Evolutionary conservation across 2,329 filamentous ascomycete species (phyloP), one percentile per base, ranked within the genome.

Genomic region (Sporothrix variecibatus): DNA sequence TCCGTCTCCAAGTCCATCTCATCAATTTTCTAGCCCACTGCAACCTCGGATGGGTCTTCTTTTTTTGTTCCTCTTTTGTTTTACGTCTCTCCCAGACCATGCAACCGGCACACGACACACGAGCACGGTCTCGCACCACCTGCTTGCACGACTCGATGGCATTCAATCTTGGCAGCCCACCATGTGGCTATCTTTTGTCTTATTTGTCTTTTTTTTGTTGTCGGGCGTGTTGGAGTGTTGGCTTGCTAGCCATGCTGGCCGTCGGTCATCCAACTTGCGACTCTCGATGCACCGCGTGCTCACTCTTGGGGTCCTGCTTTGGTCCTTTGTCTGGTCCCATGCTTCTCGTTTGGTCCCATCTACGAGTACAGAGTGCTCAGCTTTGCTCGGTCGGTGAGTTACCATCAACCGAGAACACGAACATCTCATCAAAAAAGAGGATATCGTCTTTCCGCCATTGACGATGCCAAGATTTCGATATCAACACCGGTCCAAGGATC

Each of bases 131-230:
- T 38, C 8, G 73, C 38, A 70, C 38, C 72, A 75, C 72, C 70
- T 74, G 72, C 26, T 12, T 4, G 12, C 38, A 65, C 65, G 75
- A 73, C 75, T 73, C 72, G 74, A 62, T 46, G 23, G n/a, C 72
- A 56, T 17, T 34, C 49, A 71, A 73, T 75, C 71, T 73, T 74
- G 73, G 72, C 72, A 70, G n/a, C 1, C 28, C 15, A 28, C 11
- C 43, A 17, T 72, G 9, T 53, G 58, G 26, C 11, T 11, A 40
- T 65, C 49, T 20, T 11, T 40, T 15, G 46, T 56, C 26, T 12
- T 43, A 43, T 31, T n/a, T n/a, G 20, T 2, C 9, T 15, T 64
- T 38, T 38, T 49, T 53, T 38, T 53, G 20, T n/a, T 28, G 2
- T 12, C 28, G 20, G 40, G 28, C 43, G 43, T 49, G 43, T 49